Conservation (phyloP, 1,284 basidiomycete species). For the Ceratobasidium papillatum region DNA sequence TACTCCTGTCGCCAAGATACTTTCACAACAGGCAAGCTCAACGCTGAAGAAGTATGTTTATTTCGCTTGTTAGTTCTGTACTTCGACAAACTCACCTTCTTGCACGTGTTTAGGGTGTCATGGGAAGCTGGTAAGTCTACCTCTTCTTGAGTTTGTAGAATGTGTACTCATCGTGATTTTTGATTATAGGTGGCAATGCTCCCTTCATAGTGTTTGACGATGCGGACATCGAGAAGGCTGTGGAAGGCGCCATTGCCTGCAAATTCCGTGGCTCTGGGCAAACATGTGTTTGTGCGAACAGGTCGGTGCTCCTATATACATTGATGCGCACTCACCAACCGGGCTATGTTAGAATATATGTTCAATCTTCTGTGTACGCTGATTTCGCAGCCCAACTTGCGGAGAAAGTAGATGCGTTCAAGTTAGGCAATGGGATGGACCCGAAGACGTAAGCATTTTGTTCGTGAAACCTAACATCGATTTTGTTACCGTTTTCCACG, state of each 20-base stretch:
- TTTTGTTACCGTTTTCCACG: background rate
- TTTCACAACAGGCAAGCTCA: slow-evolving; percentile 82
- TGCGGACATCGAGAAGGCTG: slow-evolving; percentile 91
- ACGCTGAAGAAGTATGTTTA: slow-evolving; percentile 87
- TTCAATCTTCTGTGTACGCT: slow-evolving; percentile 85
- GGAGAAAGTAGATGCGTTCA: slow-evolving; percentile 87
- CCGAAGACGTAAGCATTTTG: slow-evolving; percentile 67
- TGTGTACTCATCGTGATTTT: background rate
- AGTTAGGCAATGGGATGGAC: slow-evolving; percentile 89
- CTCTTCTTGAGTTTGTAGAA: background rate
- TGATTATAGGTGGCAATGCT: slow-evolving; percentile 73
- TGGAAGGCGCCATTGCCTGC: slow-evolving; percentile 87
- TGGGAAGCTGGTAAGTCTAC: slow-evolving; percentile 71
- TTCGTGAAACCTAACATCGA: background rate
- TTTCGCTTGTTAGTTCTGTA: slow-evolving; percentile 43
- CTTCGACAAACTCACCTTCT: background rate
- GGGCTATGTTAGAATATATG: slow-evolving; percentile 88
- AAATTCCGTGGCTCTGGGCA: slow-evolving; percentile 96
- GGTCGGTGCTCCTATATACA: slow-evolving; percentile 10
- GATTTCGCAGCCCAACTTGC: slow-evolving; percentile 85
- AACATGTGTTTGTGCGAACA: slow-evolving; percentile 60
- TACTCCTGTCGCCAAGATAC: slow-evolving; percentile 88
- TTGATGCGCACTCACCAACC: slow-evolving; percentile 38
- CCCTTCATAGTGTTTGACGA: slow-evolving; percentile 98
- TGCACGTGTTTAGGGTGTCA: slow-evolving; percentile 64